Evolutionary conservation across 2,329 filamentous ascomycete genomes (phyloP), one percentile per base, ranked within the genome.

Genomic region (Fusarium mexicanum): DNA sequence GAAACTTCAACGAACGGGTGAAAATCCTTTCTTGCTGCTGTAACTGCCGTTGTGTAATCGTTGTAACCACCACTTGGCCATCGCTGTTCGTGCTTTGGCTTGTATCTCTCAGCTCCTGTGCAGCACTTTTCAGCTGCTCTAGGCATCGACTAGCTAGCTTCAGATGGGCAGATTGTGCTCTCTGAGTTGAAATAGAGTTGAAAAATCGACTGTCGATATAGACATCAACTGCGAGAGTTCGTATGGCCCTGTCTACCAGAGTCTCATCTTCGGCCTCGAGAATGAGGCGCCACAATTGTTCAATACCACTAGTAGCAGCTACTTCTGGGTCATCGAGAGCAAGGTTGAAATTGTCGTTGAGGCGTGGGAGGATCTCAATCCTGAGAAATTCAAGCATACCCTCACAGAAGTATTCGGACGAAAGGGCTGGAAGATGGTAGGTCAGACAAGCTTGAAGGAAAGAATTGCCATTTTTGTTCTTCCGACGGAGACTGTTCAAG

Each of bases 281-380:
- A 40, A 96, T 90, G 76, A 98, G 90, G 31, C 91, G 90, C 95
- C 95, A 98, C n/a, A 98, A 85, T 65, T 95, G 88, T 75, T 96
- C 93, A 48, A 89, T 85, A 33, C 84, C 89, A 73, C 82, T 88
- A 69, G 85, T 87, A 73, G 87, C 84, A 35, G 89, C 79, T 17
- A 86, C 83, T n/a, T 86, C 83, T 13, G 86, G 84, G 51, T 89
- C 87, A 63, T 89, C 86, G 29, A 90, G 81, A 26, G 86, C 78
- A 55, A 87, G 84, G 29, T 84, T 84, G 31, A 80, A 78, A 11
- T 78, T 74, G 40, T 86, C 84, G 40, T 86, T 85, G 10, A 90
- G 82, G 44, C 87, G 83, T 10, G 84, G 84, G 37, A 87, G 67
- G 20, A 91, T 81, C 17, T 84, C 84, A 41, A 86, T 85, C 46